Evolutionary conservation across 1,284 basidiomycete species (phyloP), one percentile per base, ranked within the genome.

Genomic region (Cutaneotrichosporon sp.): DNA sequence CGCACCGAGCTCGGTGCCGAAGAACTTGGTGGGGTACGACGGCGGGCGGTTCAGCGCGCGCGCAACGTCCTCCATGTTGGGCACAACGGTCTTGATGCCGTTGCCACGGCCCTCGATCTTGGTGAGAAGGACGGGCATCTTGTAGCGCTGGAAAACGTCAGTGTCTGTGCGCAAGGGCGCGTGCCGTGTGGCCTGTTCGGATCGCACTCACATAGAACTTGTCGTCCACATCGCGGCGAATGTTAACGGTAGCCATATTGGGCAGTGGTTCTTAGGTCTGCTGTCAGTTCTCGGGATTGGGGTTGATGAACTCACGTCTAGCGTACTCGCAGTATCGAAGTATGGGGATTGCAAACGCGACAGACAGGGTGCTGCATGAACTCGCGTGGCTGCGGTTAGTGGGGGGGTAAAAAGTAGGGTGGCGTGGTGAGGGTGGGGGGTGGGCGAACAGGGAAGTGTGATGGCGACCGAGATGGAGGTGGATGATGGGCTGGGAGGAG

Each of bases 31-130:
- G 58, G 95, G 91, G 79, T 98, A 86, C 56, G 92, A 87, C 33
- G 97, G 91, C 66, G 97, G 95, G 67, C 97, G 89, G 78, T 89
- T 92, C 72, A 99, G 86, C 45, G 97, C 93, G 62, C 93, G 89
- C 55, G 95, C 92, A 69, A 99, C 91, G 81, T 99, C 97, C 67
- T 92, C 88, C 94, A 99, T 98, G 83, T 99, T 99, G 51, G 93
- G 93, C 59, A 97, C 83, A 75, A 97, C 94, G 45, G 97, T 99
- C 84, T 99, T 99, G 83, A 99, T 99, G 69, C 97, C 97, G 79
- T 99, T 99, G 60, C 97, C 97, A 81, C 94, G 94, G 73, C 97
- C 97, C 82, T 99, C 97, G 57, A 99, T 95, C 84, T 99, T 99
- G 70, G 91, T 97, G 71, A 87, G 85, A 64, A 99, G 86, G 65